Conservation (phyloP, 2,329 filamentous ascomycete species). For the Sordariomycetes sp. region DNA sequence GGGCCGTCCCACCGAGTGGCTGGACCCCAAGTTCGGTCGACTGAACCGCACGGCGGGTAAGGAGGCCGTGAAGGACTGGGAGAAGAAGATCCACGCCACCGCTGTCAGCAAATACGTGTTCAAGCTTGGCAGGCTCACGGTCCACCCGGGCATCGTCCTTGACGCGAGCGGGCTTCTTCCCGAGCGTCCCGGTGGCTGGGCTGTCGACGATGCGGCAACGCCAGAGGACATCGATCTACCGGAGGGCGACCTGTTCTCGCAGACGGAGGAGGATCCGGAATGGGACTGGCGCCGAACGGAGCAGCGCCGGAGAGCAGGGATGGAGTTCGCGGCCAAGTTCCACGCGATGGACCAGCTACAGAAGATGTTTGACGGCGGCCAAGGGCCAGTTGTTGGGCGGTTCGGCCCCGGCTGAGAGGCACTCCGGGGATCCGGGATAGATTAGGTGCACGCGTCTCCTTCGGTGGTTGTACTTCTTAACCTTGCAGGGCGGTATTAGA, state of each 20-base stretch:
- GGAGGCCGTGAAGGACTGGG: constrained; percentile 29
- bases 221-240: constrained; percentile 21
- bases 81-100: constrained; percentile 59
- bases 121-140: constrained; percentile 71
- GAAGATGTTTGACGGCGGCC: constrained; percentile 40
- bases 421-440: not conserved
- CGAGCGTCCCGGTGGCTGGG: constrained; percentile 56
- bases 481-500: not conserved
- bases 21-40: constrained; percentile 32
- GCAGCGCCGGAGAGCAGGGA: constrained; percentile 40
- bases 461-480: not conserved
- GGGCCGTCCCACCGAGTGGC: constrained; percentile 43
- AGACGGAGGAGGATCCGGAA: constrained; percentile 17
- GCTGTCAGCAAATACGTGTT: constrained; percentile 73
- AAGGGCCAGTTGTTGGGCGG: constrained; percentile 36
- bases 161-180: constrained; percentile 66
- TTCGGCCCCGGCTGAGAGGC: constrained; percentile 29
- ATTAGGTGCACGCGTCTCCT: not conserved
- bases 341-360: constrained; percentile 44
- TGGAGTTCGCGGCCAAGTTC: constrained; percentile 44
- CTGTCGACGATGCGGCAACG: constrained; percentile 25
- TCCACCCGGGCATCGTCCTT: constrained; percentile 71
- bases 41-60: constrained; percentile 25
- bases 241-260: not conserved
- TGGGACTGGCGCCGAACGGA: constrained; percentile 53